phyloP scores from a whole-genome alignment of 352 stramenopile species.

The Blastocystis sp. region DNA sequence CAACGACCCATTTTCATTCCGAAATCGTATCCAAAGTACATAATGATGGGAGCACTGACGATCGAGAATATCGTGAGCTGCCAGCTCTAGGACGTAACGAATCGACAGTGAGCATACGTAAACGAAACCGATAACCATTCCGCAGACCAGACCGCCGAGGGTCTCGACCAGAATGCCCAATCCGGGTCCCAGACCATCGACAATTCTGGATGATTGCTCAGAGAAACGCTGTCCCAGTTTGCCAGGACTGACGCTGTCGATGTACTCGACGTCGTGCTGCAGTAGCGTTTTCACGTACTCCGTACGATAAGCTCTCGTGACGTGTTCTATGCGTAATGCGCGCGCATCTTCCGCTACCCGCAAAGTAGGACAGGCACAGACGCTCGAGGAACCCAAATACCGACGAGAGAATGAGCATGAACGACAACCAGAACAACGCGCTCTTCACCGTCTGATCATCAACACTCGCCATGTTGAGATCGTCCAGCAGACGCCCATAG shows the following conservation, averaged over 20 bases:
- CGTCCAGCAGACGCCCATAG: slow-evolving; percentile 11
- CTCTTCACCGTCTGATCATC: not conserved
- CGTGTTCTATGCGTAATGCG: not conserved
- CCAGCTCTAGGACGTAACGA: slow-evolving; percentile 40
- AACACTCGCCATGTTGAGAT: not conserved
- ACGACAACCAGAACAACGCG: not conserved
- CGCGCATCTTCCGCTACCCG: not conserved
- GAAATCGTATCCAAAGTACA: slow-evolving; percentile 26
- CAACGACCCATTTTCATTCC: slow-evolving; percentile 26
- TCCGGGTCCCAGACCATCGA: slow-evolving; percentile 54
- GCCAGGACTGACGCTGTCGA: slow-evolving; percentile 50
- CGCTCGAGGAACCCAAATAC: slow-evolving; percentile 25
- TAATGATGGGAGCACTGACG: slow-evolving; percentile 43
- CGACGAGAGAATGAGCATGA: not conserved
- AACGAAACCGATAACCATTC: slow-evolving; percentile 50
- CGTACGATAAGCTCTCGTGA: slow-evolving; percentile 18
- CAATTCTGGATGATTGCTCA: slow-evolving; percentile 62
- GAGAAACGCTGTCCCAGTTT: slow-evolving; percentile 41
- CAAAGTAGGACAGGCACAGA: slow-evolving; percentile 13
- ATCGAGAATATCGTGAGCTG: slow-evolving; percentile 54
- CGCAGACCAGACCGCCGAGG: slow-evolving; percentile 2
- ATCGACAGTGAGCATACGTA: slow-evolving; percentile 11
- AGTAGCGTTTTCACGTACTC: slow-evolving; percentile 45
- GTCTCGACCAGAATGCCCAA: slow-evolving; percentile 36
- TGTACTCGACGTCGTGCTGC: slow-evolving; percentile 68